Evolutionary conservation across 148 eudicot species (phyloP).

Genomic region (Rhododendron ovatum): DNA sequence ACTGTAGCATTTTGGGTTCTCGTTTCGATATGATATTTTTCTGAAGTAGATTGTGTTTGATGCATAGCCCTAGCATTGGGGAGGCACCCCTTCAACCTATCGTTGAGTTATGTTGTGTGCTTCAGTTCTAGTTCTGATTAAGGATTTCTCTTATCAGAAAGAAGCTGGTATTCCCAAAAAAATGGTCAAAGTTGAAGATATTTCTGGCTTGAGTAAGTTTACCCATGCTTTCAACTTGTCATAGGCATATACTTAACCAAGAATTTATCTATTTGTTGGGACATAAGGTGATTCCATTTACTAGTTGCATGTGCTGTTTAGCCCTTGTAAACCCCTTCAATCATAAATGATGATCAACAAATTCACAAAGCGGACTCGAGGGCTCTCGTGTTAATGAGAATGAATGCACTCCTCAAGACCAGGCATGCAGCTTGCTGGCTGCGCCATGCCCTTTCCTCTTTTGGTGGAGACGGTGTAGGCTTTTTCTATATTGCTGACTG

Average conservation of each 20-base stretch:
- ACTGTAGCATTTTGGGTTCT: background rate
- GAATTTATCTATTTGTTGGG: background rate
- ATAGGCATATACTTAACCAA: background rate
- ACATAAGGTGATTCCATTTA: background rate
- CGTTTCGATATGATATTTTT: background rate
- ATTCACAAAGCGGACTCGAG: background rate
- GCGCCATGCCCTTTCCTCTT: background rate
- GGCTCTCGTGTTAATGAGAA: background rate
- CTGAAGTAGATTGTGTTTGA: background rate
- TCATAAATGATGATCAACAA: background rate
- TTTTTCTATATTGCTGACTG: background rate
- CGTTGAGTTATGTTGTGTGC: background rate
- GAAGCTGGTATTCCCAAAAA: slow-evolving; percentile 78
- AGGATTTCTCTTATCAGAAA: slow-evolving; percentile 44
- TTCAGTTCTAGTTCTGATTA: background rate
- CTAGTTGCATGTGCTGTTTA: background rate
- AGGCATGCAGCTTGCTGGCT: background rate
- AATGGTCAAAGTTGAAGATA: slow-evolving; percentile 74
- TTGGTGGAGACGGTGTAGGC: background rate
- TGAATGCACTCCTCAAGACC: background rate
- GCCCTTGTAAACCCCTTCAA: background rate
- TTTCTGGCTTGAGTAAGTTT: slow-evolving; percentile 87
- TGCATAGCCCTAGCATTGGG: background rate
- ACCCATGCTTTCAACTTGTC: background rate
- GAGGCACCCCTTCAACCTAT: background rate